Conservation (phyloP, 805 yeast species). For the Debaryomyces hansenii region DNA sequence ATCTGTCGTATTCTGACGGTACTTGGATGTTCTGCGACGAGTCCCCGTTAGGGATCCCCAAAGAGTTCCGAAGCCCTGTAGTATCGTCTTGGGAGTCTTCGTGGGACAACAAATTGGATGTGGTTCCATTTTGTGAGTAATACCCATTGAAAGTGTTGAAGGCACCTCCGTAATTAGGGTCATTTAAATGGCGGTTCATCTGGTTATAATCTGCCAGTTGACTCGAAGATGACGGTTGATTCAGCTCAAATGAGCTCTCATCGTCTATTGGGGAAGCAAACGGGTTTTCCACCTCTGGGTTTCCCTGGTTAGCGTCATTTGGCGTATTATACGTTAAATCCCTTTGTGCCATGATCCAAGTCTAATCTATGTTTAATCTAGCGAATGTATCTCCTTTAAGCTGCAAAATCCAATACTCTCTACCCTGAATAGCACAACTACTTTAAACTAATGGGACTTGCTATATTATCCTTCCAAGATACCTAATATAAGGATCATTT, state of each 20-base stretch:
- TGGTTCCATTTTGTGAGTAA: constrained; percentile 41
- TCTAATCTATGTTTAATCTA: not conserved
- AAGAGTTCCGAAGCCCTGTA: too few relatives aligned
- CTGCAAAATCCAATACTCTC: too few relatives aligned
- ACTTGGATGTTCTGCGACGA: constrained; percentile 23
- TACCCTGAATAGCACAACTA: too few relatives aligned
- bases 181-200: not conserved
- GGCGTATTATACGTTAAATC: constrained; percentile 18
- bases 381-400: too few relatives aligned
- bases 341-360: constrained; percentile 9
- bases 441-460: too few relatives aligned
- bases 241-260: constrained; percentile 8
- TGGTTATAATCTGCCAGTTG: constrained; percentile 7
- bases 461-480: too few relatives aligned
- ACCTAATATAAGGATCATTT: too few relatives aligned
- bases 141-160: constrained; percentile 39
- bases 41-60: constrained; percentile 6
- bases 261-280: constrained; percentile 9
- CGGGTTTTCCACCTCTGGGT: constrained; percentile 2
- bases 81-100: constrained; percentile 11
- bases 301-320: constrained; percentile 13
- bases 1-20: constrained; percentile 66
- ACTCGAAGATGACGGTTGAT: constrained; percentile 5
- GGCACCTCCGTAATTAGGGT: constrained; percentile 6
- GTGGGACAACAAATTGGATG: constrained; percentile 13